These are phyloP conservation scores for Spencermartinsiella europaea DNA, from an alignment of 805 yeast species.

Conservation along the genomic window DNA sequence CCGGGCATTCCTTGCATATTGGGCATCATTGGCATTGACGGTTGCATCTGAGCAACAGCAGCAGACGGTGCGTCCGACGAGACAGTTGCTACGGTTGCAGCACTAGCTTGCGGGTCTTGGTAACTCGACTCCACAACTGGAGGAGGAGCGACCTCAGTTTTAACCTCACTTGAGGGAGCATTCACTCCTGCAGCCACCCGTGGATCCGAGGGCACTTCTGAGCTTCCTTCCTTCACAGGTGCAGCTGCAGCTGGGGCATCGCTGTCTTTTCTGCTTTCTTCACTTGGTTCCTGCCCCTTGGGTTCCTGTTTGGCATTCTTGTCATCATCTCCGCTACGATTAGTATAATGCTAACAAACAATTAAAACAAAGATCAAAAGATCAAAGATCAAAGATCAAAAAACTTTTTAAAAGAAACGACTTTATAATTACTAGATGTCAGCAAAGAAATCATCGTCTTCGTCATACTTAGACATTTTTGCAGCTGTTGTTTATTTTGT, in stretches of 20 bases:
- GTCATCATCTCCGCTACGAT: slow-evolving; percentile 33
- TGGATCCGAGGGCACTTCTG: slow-evolving; percentile 21
- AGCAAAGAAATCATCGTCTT: slow-evolving; percentile 91
- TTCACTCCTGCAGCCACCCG: slow-evolving; percentile 15
- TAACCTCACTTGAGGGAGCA: slow-evolving; percentile 10
- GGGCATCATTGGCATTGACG: slow-evolving; percentile 13
- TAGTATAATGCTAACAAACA: slow-evolving; percentile 15
- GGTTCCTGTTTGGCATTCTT: slow-evolving; percentile 27
- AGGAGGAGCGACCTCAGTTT: slow-evolving; percentile 1
- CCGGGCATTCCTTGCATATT: slow-evolving; percentile 19
- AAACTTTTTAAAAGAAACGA: too few species aligned
- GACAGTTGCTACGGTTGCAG: slow-evolving; percentile 1
- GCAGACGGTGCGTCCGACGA: slow-evolving; percentile 5
- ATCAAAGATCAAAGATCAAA: too few species aligned
- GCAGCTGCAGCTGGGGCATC: slow-evolving; percentile 17
- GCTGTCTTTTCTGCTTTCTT: too few species aligned
- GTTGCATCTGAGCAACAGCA: neutral
- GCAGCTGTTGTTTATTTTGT: neutral
- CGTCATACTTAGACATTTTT: slow-evolving; percentile 65
- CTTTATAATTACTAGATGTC: slow-evolving; percentile 56
- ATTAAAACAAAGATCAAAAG: slow-evolving; percentile 3
- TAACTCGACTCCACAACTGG: slow-evolving; percentile 6
- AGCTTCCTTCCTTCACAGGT: slow-evolving; percentile 16
- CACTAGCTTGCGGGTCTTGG: slow-evolving; percentile 1
- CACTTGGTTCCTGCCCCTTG: too few species aligned